Percentiles rank a stretch among this genome's conserved stretches.
Conservation (phyloP, 2,329 filamentous ascomycete genomes). For the Penicillium hesseltinei region DNA sequence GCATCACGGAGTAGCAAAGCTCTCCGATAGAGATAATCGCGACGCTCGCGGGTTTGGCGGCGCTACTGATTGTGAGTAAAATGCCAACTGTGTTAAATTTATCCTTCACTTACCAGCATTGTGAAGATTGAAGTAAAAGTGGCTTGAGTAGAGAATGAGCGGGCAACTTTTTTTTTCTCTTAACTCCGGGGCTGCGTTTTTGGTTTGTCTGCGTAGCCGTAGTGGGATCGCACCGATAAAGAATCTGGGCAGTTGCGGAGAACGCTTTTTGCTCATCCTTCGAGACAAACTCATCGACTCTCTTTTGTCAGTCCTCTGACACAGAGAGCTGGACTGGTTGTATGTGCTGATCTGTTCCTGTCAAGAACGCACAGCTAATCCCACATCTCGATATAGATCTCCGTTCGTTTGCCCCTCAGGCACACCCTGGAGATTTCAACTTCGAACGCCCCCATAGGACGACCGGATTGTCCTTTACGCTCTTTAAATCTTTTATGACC, state of each 20-base stretch:
- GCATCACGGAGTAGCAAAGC: slow-evolving; percentile 85
- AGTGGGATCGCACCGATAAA: slow-evolving; percentile 36
- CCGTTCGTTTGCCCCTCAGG: slow-evolving; percentile 35
- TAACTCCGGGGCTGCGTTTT: slow-evolving; percentile 30
- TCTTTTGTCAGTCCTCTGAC: slow-evolving; percentile 24
- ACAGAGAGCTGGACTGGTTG: slow-evolving; percentile 25
- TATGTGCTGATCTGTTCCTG: slow-evolving; percentile 10
- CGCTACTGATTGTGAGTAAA: slow-evolving; percentile 43
- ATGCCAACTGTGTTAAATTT: neutral
- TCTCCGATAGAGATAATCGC: slow-evolving; percentile 87
- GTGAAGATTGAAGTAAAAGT: slow-evolving; percentile 17
- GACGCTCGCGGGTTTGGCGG: slow-evolving; percentile 73
- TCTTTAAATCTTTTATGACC: slow-evolving; percentile 25
- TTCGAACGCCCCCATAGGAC: slow-evolving; percentile 20
- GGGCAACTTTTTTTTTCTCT: slow-evolving; percentile 42
- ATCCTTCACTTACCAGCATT: slow-evolving; percentile 32
- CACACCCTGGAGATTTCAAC: slow-evolving; percentile 21
- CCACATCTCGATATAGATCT: slow-evolving; percentile 15
- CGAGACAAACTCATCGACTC: slow-evolving; percentile 19
- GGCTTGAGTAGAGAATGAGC: slow-evolving; percentile 12
- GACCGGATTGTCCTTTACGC: slow-evolving; percentile 26
- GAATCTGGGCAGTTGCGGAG: slow-evolving; percentile 28
- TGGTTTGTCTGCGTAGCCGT: slow-evolving; percentile 26
- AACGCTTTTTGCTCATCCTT: slow-evolving; percentile 18
- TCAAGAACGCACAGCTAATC: neutral